These are phyloP conservation scores for Kwoniella shandongensis DNA, from an alignment of 768 basidiomycete species.

Conservation along the genomic window DNA sequence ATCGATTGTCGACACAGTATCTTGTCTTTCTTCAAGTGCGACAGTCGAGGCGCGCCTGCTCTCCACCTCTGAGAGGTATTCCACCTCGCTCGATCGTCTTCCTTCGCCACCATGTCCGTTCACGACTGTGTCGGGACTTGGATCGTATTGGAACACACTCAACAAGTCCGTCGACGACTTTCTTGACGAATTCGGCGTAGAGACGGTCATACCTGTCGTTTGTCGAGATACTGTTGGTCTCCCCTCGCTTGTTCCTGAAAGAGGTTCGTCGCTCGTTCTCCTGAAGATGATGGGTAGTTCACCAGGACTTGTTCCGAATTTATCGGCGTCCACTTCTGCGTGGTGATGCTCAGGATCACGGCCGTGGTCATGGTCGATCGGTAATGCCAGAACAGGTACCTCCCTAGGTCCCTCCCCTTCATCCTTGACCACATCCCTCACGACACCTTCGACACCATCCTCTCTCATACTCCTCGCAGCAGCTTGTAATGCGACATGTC, in stretches of 20 bases:
- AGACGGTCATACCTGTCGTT: background rate
- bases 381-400: slow-evolving; percentile 13
- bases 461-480: slow-evolving; percentile 65
- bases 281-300: slow-evolving; percentile 34
- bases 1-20: too few species aligned
- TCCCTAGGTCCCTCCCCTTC: background rate
- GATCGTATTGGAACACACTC: slow-evolving; percentile 1
- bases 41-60: too few species aligned
- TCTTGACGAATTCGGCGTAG: background rate
- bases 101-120: background rate
- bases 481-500: slow-evolving; percentile 69
- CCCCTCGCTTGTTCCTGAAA: background rate
- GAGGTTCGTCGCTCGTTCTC: slow-evolving; percentile 21
- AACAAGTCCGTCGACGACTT: background rate
- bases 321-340: background rate
- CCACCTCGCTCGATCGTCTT: slow-evolving; percentile 8
- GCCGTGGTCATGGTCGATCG: background rate
- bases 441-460: slow-evolving; percentile 15
- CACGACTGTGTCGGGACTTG: background rate
- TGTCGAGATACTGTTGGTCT: background rate
- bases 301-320: slow-evolving; percentile 16
- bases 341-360: background rate
- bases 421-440: slow-evolving; percentile 15
- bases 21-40: too few species aligned
- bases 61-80: background rate